Base-by-base conservation (phyloP, 73 alveolate species). In the Symbiodinium natans region DNA sequence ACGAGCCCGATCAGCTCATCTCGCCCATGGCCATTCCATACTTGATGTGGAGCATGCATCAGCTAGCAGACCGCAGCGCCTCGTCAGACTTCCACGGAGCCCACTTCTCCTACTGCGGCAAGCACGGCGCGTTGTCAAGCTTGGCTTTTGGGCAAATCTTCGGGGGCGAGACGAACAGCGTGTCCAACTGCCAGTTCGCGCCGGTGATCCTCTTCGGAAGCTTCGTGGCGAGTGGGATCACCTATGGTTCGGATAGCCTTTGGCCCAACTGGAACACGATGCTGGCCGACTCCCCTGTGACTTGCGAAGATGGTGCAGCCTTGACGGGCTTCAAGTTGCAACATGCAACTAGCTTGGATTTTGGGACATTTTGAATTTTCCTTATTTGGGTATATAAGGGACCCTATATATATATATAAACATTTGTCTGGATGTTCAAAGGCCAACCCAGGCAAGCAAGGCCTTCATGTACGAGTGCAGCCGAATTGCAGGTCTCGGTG, bases 181-280 rank as follows among this genome's bases (percentile, higher is more conserved):
- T 11, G 63, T 87, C 95, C 42, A 40, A 19, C n/a, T 87, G 95
- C 38, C 95, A 59, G n/a, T 87, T 87, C 42, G 95, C 95, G 1
- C 95, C 95, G 15, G 95, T 87, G 73, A 87, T 87, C 56, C 56
- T n/a, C 21, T 87, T 87, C 23, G 95, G 95, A 10, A 40, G 48
- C 41, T 56, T 87, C 43, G 95, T 39, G 36, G 36, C 93, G 1
- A 6, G 93, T 41, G 34, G 25, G n/a, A 29, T 80, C 36, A 84
- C 77, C 77, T 41, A 7, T 46, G 59, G 59, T 13, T 46, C 59
- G 59, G 13, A 46, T 9, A 13, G 13, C 13, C 13, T 46, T 46
- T 87, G 95, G 95, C 95, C 95, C 41, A 40, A 87, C 71, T 87
- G 95, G 95, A 87, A 87, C 85, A 87, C 95, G 52, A 31, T 59